Percentiles rank a stretch among this genome's conserved stretches.
Conservation (phyloP, 768 basidiomycete species). For the Mycena maculata region DNA sequence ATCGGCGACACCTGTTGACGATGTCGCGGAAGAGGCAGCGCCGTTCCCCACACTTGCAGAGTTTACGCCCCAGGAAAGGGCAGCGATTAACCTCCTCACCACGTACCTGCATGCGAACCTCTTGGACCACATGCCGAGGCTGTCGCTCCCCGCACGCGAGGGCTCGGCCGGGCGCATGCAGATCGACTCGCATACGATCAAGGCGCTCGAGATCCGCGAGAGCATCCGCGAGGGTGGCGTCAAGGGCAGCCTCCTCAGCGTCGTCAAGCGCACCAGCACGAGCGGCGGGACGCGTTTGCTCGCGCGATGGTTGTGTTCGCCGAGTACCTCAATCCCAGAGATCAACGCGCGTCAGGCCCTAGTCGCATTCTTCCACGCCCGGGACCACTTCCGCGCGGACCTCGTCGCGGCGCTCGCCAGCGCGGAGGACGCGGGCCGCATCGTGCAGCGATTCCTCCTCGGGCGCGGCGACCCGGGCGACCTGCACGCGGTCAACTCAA, state of each 20-base stretch:
- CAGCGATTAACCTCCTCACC: conserved; percentile 72
- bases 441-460: conserved; percentile 81
- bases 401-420: conserved; percentile 64
- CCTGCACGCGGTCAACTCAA: conserved; percentile 70
- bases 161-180: conserved; percentile 74
- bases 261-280: conserved; percentile 82
- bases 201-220: conserved; percentile 88
- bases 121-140: conserved; percentile 80
- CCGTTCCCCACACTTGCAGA: conserved; percentile 25
- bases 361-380: conserved; percentile 73
- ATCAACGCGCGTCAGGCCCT: conserved; percentile 82
- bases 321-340: conserved; percentile 79
- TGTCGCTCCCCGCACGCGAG: conserved; percentile 70
- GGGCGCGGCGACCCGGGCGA: conserved; percentile 76
- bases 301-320: conserved; percentile 86
- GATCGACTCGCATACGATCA: conserved; percentile 89
- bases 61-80: conserved; percentile 56
- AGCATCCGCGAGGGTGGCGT: conserved; percentile 76
- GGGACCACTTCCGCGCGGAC: conserved; percentile 74
- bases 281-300: conserved; percentile 82
- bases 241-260: conserved; percentile 79
- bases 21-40: conserved; percentile 24
- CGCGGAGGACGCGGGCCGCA: conserved; percentile 77
- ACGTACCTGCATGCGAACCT: conserved; percentile 74
- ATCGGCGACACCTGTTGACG: conserved; percentile 29